Percentiles rank a stretch among this genome's conserved stretches.
These are phyloP conservation scores for Penicillium simplicissimum DNA, from an alignment of 495 filamentous ascomycete species.

Conservation along the genomic window DNA sequence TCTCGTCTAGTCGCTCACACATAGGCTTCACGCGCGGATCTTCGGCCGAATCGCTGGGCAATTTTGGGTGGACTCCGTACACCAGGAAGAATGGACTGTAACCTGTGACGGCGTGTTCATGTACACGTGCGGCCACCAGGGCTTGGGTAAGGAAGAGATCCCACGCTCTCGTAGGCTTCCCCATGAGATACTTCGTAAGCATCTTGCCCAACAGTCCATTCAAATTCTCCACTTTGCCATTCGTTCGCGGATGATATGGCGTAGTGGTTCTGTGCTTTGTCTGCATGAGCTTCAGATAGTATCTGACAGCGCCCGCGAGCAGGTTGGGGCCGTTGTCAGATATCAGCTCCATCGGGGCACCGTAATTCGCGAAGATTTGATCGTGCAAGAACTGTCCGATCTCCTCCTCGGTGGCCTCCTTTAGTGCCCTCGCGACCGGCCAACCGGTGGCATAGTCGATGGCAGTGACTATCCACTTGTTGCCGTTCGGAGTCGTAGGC, in stretches of 20 bases:
- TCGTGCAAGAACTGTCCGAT: neutral
- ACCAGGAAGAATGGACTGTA: no score
- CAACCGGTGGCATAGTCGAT: neutral
- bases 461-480: neutral
- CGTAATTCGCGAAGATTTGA: neutral
- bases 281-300: neutral
- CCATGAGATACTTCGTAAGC: conserved; percentile 7
- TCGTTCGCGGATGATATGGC: neutral
- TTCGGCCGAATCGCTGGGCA: neutral
- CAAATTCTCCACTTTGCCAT: conserved; percentile 3
- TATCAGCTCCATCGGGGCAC: neutral
- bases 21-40: no score
- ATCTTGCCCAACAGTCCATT: neutral
- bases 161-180: neutral
- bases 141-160: neutral
- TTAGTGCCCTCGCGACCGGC: neutral
- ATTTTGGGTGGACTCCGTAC: no score
- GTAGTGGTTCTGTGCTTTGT: neutral
- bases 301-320: neutral
- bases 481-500: neutral
- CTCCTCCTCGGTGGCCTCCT: neutral
- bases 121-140: neutral
- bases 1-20: no score
- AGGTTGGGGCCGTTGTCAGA: conserved; percentile 3
- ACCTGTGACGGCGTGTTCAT: neutral